Base-by-base conservation (phyloP, 768 basidiomycete genomes). In the Omphalotus guepiniiformis region DNA sequence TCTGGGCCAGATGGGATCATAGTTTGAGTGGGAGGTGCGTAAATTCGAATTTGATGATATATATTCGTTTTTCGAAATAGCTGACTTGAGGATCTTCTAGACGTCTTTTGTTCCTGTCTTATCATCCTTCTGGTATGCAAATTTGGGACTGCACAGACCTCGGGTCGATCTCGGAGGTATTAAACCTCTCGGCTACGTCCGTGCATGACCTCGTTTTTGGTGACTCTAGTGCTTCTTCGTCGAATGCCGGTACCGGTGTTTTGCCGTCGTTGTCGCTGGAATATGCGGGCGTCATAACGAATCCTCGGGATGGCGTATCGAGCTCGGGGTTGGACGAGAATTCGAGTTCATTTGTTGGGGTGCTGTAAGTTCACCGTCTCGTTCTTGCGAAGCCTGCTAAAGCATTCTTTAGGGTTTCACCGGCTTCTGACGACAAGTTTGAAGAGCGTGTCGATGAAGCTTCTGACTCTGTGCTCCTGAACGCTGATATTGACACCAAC, bases 121-220 rank as follows among this genome's bases (percentile, higher is more conserved):
- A 83, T 54, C 21, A 47, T 30, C 51, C 58, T 26, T 63, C 64
- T 15, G 77, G 81, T n/a, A 54, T 80, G 44, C 78, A 83, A 57
- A 63, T 80, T 30, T 81, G 80, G 80, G 80, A 82, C 52, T 75
- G 78, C 54, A 69, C 74, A 27, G 65, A 73, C 53, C 57, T 80
- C 21, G 74, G 65, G 25, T 66, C 72, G 1, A 69, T 80, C 5
- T 60, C 46, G 54, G 83, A 85, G 54, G 51, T 83, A 3, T 59
- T 86, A 48, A 79, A 83, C 49, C 48, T 85, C 11, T 18, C 46
- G 25, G 6, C 46, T 11, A 22, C 35, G 15, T 46, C 44, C 13
- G 35, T 37, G 21, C 23, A 19, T 6, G 34, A 47, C 27, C 46
- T 47, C 21, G 37, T 47, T 21, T 26, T 13, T 39, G 23, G 32